Conservation (phyloP, 768 basidiomycete genomes). For the Mycena vulgaris region DNA sequence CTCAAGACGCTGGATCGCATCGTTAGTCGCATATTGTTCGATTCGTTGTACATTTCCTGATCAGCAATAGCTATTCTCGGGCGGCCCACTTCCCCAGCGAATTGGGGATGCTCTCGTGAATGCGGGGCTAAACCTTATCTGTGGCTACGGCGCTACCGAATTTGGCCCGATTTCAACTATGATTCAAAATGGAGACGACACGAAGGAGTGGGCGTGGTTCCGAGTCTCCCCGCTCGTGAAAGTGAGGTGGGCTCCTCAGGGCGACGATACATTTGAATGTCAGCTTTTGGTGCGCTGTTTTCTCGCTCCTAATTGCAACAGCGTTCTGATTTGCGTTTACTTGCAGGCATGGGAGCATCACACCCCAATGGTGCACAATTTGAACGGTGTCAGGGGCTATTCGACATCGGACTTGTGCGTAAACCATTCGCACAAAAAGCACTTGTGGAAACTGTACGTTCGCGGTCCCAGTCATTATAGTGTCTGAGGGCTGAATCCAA, state of each 20-base stretch:
- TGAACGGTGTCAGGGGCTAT: constrained; percentile 53
- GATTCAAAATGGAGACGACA: constrained; percentile 37
- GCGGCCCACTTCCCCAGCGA: constrained; percentile 51
- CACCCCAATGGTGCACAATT: constrained; percentile 49
- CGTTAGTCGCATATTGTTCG: too few relatives aligned
- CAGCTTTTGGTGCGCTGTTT: constrained; percentile 52
- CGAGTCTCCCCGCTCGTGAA: constrained; percentile 41
- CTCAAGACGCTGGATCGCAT: too few relatives aligned
- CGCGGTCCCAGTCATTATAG: background rate
- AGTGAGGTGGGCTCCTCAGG: constrained; percentile 54
- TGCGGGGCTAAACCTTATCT: constrained; percentile 47
- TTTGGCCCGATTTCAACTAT: constrained; percentile 40
- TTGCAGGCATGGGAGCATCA: constrained; percentile 50
- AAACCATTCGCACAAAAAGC: constrained; percentile 53
- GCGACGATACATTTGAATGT: constrained; percentile 55
- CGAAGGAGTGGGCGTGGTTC: constrained; percentile 51
- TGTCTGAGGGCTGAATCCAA: background rate
- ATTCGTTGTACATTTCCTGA: too few relatives aligned
- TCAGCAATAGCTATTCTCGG: background rate
- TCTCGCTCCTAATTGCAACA: too few relatives aligned
- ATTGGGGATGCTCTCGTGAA: constrained; percentile 48
- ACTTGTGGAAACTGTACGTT: constrained; percentile 54
- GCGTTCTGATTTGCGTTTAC: too few relatives aligned
- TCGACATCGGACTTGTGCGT: constrained; percentile 56
- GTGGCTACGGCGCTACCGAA: constrained; percentile 49